Base-by-base conservation (phyloP, 2,329 filamentous ascomycete species). In the Fusarium papillatum region DNA sequence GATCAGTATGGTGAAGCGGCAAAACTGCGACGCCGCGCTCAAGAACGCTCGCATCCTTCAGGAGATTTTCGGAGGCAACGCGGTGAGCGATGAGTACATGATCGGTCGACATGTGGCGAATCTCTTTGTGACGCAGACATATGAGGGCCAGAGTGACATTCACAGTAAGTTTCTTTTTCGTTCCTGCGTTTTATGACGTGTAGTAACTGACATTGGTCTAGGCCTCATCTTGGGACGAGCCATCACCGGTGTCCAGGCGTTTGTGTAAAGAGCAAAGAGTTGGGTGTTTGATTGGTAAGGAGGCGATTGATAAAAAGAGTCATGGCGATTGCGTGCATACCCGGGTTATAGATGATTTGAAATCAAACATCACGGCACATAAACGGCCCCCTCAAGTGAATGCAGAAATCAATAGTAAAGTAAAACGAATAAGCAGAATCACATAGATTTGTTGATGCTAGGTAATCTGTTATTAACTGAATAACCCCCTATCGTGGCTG, bases 131-230 rank as follows among this genome's bases (percentile, higher is more conserved):
- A 97, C 96, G 66, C 96, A 98, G 87, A 98, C 96, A 2, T 99
- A 99, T 80, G 97, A 99, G 86, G 97, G 97, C 26, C 97, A 98
- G 86, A 98, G 96, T 82, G 97, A 98, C 85, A 98, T 98, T 82
- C 97, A 98, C 84, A 92, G 95, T 96, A 86, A 90, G 94, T 91
- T 69, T 71, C n/a, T 26, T 29, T 26, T 24, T 48, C 55, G 57
- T 31, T 14, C 46, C 43, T 39, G 17, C 41, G 69, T 64, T 55
- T 31, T 38, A 29, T 19, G 43, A 64, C 36, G 48, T 48, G 59
- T 70, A 53, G 70, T 71, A 79, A 73, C 83, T 84, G 75, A 82
- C 71, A 66, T 53, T 70, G 77, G 29, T 60, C n/a, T 78, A 95
- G 93, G 90, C 80, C 87, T 94, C 80, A 94, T 94, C 79, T 81